Conservation (phyloP, 2,329 filamentous ascomycete genomes). For the Huntiella abstrusa region DNA sequence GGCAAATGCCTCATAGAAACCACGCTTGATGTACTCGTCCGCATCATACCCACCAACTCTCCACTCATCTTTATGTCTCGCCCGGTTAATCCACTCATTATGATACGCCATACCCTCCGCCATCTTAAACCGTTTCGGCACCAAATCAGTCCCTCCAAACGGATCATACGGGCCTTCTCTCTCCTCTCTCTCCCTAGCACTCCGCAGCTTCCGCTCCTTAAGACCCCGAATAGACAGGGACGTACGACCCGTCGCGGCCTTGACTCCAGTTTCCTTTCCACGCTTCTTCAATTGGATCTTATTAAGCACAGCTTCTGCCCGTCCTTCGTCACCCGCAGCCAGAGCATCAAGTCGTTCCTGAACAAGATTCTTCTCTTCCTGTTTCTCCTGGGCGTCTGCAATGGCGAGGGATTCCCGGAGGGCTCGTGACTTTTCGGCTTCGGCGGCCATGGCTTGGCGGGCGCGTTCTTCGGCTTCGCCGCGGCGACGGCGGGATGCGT, state of each 20-base stretch:
- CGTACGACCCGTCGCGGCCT: constrained; percentile 15
- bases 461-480: constrained; percentile 35
- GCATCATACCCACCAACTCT: constrained; percentile 69
- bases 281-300: constrained; percentile 57
- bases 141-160: constrained; percentile 56
- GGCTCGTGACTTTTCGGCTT: constrained; percentile 39
- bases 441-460: constrained; percentile 43
- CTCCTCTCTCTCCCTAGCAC: constrained; percentile 17
- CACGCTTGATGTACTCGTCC: constrained; percentile 61
- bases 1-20: constrained; percentile 75
- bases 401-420: constrained; percentile 38
- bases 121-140: constrained; percentile 50
- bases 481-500: constrained; percentile 37
- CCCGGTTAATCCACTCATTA: constrained; percentile 52
- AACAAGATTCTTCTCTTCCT: constrained; percentile 41
- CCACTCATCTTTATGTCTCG: constrained; percentile 45
- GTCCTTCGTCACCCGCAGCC: constrained; percentile 38
- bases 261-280: constrained; percentile 26
- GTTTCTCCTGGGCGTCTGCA: constrained; percentile 53
- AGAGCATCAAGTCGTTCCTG: constrained; percentile 54
- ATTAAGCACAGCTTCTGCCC: constrained; percentile 38
- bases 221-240: constrained; percentile 58
- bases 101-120: constrained; percentile 40
- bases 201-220: constrained; percentile 22
- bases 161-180: constrained; percentile 70